These are phyloP conservation scores for Penicillium paradoxum DNA, from an alignment of 495 filamentous ascomycete genomes.

Conservation along the genomic window DNA sequence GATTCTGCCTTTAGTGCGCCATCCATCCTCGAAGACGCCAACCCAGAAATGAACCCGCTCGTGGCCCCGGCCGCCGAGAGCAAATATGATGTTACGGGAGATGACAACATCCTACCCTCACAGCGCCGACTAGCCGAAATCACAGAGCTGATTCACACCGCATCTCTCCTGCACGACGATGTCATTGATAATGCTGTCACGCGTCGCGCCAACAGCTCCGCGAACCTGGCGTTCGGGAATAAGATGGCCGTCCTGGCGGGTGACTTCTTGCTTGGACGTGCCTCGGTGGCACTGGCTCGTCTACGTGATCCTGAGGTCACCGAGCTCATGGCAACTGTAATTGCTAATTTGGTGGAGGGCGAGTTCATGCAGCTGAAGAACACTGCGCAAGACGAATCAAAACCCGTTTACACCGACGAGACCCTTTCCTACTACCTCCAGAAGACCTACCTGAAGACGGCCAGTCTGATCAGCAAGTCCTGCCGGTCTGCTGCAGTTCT, in stretches of 20 bases:
- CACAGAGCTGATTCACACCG: constrained; percentile 93
- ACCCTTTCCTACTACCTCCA: constrained; percentile 93
- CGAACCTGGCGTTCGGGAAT: constrained; percentile 92
- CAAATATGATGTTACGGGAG: constrained; percentile 44
- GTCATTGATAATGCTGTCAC: constrained; percentile 90
- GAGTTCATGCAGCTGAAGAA: constrained; percentile 99
- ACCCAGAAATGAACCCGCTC: constrained; percentile 60
- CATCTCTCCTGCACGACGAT: constrained; percentile 94
- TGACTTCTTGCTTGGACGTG: constrained; percentile 88
- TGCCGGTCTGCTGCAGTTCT: constrained; percentile 87
- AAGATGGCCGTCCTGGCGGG: constrained; percentile 98
- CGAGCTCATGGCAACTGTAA: constrained; percentile 90
- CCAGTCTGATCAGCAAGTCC: constrained; percentile 90
- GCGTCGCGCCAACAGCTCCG: constrained; percentile 75
- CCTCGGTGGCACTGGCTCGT: constrained; percentile 88
- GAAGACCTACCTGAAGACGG: constrained; percentile 97
- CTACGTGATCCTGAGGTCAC: constrained; percentile 89
- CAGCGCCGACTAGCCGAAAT: constrained; percentile 93
- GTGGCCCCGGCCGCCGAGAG: constrained; percentile 47
- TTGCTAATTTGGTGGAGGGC: constrained; percentile 94
- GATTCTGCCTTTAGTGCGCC: constrained; percentile 73
- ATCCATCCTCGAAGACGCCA: constrained; percentile 71
- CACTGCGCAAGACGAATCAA: constrained; percentile 77
- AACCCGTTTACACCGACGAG: constrained; percentile 78
- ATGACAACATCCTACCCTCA: constrained; percentile 81